These are phyloP conservation scores for Tilletia walkeri DNA, from an alignment of 1,284 basidiomycete genomes.

Conservation along the genomic window DNA sequence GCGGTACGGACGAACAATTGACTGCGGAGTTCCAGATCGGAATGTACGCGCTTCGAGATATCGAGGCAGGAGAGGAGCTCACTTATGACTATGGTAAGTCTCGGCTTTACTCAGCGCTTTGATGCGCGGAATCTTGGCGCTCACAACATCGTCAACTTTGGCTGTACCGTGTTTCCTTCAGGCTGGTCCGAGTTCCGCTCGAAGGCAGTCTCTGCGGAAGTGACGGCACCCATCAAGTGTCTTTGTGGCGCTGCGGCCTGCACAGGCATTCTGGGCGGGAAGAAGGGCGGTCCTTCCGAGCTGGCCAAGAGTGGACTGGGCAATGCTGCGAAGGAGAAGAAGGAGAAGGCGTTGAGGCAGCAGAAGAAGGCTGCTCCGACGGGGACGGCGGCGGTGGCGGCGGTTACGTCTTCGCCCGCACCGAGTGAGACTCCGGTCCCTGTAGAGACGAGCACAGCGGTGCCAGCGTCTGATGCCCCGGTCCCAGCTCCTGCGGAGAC, in stretches of 20 bases:
- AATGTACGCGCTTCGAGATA: slow-evolving; percentile 46
- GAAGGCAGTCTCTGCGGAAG: slow-evolving; percentile 33
- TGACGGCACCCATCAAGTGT: slow-evolving; percentile 29
- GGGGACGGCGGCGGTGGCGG: no score
- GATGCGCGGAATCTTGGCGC: neutral
- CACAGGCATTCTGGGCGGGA: slow-evolving; percentile 38
- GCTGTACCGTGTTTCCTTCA: neutral
- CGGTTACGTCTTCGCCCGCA: no score
- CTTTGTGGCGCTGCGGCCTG: slow-evolving; percentile 45
- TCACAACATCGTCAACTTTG: neutral
- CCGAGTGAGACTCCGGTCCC: no score
- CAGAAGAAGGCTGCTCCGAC: slow-evolving; percentile 41
- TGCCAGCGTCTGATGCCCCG: no score
- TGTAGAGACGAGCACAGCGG: no score
- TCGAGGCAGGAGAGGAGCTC: slow-evolving; percentile 47
- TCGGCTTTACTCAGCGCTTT: neutral
- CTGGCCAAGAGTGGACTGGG: slow-evolving; percentile 6
- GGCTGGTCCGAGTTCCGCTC: slow-evolving; percentile 44
- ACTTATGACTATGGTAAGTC: slow-evolving; percentile 45
- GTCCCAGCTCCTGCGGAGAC: no score
- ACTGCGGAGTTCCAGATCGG: slow-evolving; percentile 50
- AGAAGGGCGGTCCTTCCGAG: slow-evolving; percentile 14
- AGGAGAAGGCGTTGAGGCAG: slow-evolving; percentile 50
- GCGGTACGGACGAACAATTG: slow-evolving; percentile 42
- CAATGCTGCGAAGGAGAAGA: slow-evolving; percentile 27